phyloP scores from a whole-genome alignment of 176 grass and related monocot genomes.

The Zoysia pacifica region DNA sequence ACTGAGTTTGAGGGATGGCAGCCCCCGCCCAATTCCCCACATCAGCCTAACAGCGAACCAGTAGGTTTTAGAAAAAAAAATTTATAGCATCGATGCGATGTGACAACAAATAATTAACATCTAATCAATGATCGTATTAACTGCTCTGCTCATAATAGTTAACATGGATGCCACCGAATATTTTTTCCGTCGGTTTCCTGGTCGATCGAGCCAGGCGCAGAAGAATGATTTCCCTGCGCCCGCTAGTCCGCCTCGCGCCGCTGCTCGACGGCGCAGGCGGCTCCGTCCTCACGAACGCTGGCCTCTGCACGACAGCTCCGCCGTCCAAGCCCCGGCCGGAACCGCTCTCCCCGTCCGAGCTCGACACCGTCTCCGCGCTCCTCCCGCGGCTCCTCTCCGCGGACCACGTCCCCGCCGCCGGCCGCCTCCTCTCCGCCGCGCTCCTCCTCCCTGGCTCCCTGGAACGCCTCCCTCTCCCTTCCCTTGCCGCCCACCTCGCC shows the following conservation, averaged over 20 bases:
- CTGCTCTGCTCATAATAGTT: too few species aligned
- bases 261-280: conserved; percentile 1
- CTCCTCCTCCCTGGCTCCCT: conserved; percentile 43
- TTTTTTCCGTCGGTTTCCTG: neutral
- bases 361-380: conserved; percentile 41
- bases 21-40: too few species aligned
- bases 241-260: conserved; percentile 26
- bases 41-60: too few species aligned
- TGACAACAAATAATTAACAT: too few species aligned
- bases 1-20: too few species aligned
- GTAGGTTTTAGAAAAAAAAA: too few species aligned
- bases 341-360: conserved; percentile 42
- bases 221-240: conserved; percentile 8
- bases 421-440: conserved; percentile 50
- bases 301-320: conserved; percentile 18
- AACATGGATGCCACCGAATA: too few species aligned
- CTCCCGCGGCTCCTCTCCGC: conserved; percentile 41
- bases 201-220: neutral
- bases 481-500: conserved; percentile 48
- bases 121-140: too few species aligned
- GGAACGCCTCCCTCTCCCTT: conserved; percentile 42
- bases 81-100: too few species aligned
- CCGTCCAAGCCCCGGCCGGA: neutral
- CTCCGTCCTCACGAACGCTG: neutral
- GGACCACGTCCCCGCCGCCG: conserved; percentile 43